Evolutionary conservation across 2,329 filamentous ascomycete genomes (phyloP).

Genomic region (Tolypocladium capitatum): DNA sequence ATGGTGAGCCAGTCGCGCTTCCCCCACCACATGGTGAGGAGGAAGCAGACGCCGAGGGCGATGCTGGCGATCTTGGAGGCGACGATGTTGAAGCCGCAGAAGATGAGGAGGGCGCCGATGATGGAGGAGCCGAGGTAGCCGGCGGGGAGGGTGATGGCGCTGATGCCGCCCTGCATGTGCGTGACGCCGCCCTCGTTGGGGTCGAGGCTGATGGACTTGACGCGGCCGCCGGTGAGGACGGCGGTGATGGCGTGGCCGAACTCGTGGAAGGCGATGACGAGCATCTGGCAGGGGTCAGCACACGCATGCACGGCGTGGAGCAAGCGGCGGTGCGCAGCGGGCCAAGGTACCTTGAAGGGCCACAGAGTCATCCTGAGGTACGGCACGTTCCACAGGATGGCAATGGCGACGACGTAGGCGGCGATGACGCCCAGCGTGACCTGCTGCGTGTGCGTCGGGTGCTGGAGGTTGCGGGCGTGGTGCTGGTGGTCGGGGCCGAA

Average conservation of each 20-base stretch:
- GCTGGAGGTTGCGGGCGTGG: slow-evolving; percentile 33
- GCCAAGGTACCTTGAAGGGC: slow-evolving; percentile 57
- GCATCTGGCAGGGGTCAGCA: slow-evolving; percentile 39
- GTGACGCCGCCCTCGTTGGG: slow-evolving; percentile 71
- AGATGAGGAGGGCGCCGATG: slow-evolving; percentile 64
- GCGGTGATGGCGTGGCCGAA: slow-evolving; percentile 64
- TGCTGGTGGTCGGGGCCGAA: not conserved
- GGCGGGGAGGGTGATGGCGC: slow-evolving; percentile 59
- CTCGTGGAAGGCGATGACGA: slow-evolving; percentile 74
- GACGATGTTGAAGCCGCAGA: slow-evolving; percentile 71
- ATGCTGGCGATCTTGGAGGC: slow-evolving; percentile 69
- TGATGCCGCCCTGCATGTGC: slow-evolving; percentile 60
- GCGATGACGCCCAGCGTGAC: slow-evolving; percentile 60
- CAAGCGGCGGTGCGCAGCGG: too few relatives aligned
- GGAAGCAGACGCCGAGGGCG: slow-evolving; percentile 57
- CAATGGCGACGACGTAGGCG: slow-evolving; percentile 60
- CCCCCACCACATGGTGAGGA: slow-evolving; percentile 74
- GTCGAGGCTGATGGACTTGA: slow-evolving; percentile 62
- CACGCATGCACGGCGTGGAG: not conserved
- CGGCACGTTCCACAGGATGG: slow-evolving; percentile 66
- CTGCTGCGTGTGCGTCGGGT: slow-evolving; percentile 53
- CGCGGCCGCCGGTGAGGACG: slow-evolving; percentile 57
- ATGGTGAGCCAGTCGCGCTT: slow-evolving; percentile 68
- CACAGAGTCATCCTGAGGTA: slow-evolving; percentile 63
- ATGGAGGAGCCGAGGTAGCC: slow-evolving; percentile 67